A percentile compares a stretch with the other conserved stretches of the same genome.
These are phyloP conservation scores for Sugiyamaella neomexicana DNA, from an alignment of 1,139 yeast species.

Conservation along the genomic window DNA sequence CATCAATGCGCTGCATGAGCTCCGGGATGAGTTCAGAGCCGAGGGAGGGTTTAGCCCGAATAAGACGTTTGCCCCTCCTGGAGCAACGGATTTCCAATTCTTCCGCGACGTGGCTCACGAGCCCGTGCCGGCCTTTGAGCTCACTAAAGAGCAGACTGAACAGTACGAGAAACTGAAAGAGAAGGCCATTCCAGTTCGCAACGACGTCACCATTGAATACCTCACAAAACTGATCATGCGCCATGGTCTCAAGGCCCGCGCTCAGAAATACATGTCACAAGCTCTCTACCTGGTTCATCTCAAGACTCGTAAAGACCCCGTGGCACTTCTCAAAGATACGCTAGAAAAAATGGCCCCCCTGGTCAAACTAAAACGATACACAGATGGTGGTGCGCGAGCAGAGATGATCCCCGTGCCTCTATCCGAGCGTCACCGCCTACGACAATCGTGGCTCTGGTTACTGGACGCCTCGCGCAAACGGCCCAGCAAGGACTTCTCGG, in stretches of 20 bases:
- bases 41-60: conserved; percentile 39
- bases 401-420: conserved; percentile 79
- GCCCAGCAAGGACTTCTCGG: conserved; percentile 77
- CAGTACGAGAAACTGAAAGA: conserved; percentile 54
- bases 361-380: conserved; percentile 71
- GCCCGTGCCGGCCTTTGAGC: conserved; percentile 36
- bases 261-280: conserved; percentile 69
- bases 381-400: conserved; percentile 85
- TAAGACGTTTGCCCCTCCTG: conserved; percentile 38
- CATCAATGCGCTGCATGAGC: conserved; percentile 58
- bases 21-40: conserved; percentile 49
- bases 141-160: conserved; percentile 59
- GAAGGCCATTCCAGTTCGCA: conserved; percentile 58
- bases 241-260: conserved; percentile 83
- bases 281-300: conserved; percentile 81
- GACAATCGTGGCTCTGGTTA: conserved; percentile 89
- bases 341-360: conserved; percentile 85
- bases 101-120: conserved; percentile 25
- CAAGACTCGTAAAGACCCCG: conserved; percentile 73
- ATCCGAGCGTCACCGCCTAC: conserved; percentile 74
- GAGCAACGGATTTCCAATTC: conserved; percentile 31
- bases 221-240: conserved; percentile 89
- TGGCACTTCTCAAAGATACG: conserved; percentile 67
- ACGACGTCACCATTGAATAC: conserved; percentile 72
- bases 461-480: conserved; percentile 80